phyloP scores from a whole-genome alignment of 495 filamentous ascomycete genomes.

The Hypoxylon subgilvum region DNA sequence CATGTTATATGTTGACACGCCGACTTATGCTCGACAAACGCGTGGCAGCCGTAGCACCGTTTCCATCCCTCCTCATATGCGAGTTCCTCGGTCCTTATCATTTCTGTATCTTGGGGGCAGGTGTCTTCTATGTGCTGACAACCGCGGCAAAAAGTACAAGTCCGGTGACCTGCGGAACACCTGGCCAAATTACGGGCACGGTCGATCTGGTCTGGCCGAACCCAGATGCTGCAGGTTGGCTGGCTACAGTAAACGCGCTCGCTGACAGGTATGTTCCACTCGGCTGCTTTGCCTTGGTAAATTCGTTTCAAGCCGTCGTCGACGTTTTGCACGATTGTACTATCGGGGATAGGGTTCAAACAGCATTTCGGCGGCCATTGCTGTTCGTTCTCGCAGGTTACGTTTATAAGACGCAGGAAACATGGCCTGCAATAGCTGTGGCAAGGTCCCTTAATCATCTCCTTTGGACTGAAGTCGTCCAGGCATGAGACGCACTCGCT shows the following conservation, averaged over 20 bases:
- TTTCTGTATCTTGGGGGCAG: slow-evolving; percentile 46
- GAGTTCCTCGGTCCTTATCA: slow-evolving; percentile 42
- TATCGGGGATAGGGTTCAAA: slow-evolving; percentile 45
- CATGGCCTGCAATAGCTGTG: slow-evolving; percentile 51
- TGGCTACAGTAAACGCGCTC: slow-evolving; percentile 50
- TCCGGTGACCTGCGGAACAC: slow-evolving; percentile 45
- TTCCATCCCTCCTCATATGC: slow-evolving; percentile 52
- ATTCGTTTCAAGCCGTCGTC: slow-evolving; percentile 19
- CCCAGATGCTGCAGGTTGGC: slow-evolving; percentile 36
- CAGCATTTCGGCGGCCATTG: slow-evolving; percentile 57
- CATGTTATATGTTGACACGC: slow-evolving; percentile 63
- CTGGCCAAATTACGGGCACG: slow-evolving; percentile 32
- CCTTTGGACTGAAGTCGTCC: slow-evolving; percentile 43
- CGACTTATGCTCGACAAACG: slow-evolving; percentile 49
- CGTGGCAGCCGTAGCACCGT: slow-evolving; percentile 37
- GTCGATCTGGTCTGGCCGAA: slow-evolving; percentile 37
- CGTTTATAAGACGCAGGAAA: slow-evolving; percentile 49
- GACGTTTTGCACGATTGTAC: slow-evolving; percentile 41
- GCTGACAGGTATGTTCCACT: slow-evolving; percentile 44
- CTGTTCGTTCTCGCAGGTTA: slow-evolving; percentile 45
- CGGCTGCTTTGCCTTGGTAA: slow-evolving; percentile 41
- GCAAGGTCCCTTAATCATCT: slow-evolving; percentile 44
- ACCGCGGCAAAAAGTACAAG: slow-evolving; percentile 46
- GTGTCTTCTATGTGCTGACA: slow-evolving; percentile 35
- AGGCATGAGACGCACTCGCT: slow-evolving; percentile 54